A percentile compares a stretch with the other conserved stretches of the same genome.
phyloP scores from a whole-genome alignment of 345 rosid species.

The Linum usitatissimum region DNA sequence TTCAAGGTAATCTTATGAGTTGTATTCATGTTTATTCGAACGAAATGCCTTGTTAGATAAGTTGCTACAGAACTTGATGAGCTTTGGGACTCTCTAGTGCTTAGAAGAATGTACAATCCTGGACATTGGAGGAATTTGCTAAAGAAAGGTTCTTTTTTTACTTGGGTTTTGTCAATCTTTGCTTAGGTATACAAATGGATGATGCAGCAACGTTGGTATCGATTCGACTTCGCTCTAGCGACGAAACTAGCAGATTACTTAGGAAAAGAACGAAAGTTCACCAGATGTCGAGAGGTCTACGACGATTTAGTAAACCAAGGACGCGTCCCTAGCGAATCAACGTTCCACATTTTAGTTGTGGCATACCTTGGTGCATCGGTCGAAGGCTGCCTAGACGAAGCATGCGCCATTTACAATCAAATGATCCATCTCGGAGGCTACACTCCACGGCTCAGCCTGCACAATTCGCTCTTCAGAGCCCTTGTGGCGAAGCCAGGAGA shows the following conservation, averaged over 20 bases:
- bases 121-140: no score
- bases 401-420: conserved; percentile 66
- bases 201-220: conserved; percentile 76
- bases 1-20: conserved; percentile 37
- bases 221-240: conserved; percentile 74
- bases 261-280: conserved; percentile 69
- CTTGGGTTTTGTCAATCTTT: neutral
- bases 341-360: conserved; percentile 68
- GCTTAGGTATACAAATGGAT: conserved; percentile 86
- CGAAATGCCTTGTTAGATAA: no score
- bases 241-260: conserved; percentile 82
- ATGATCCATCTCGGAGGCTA: conserved; percentile 94
- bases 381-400: conserved; percentile 65
- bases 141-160: neutral
- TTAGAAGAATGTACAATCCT: no score
- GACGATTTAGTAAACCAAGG: conserved; percentile 81
- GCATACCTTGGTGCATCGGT: conserved; percentile 67
- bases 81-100: no score
- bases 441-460: conserved; percentile 54
- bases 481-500: conserved; percentile 48
- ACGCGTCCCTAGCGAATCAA: conserved; percentile 80
- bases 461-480: conserved; percentile 70
- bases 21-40: no score
- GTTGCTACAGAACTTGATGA: conserved; percentile 21
- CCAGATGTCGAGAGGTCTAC: conserved; percentile 68